Evolutionary conservation across 495 filamentous ascomycete species (phyloP).

Genomic region (Aspergillus saccharolyticus): DNA sequence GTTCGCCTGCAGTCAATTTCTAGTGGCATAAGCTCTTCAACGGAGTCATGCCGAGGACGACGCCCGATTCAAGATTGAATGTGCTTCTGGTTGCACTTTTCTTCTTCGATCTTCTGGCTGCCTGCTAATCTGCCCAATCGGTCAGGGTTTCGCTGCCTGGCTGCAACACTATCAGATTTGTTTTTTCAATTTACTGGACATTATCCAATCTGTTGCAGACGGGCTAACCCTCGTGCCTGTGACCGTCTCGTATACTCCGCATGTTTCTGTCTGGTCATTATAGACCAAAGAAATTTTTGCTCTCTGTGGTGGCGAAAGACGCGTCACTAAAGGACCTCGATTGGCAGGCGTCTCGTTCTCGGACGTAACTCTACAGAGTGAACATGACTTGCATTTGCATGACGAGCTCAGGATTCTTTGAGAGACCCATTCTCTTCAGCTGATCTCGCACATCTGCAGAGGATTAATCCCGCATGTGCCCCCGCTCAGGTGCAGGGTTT

Average conservation of each 20-base stretch:
- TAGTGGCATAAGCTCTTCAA: slow-evolving; percentile 20
- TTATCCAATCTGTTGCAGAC: slow-evolving; percentile 13
- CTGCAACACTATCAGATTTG: slow-evolving; percentile 25
- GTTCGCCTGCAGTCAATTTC: slow-evolving; percentile 7
- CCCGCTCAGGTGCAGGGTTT: slow-evolving; percentile 43
- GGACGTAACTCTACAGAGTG: slow-evolving; percentile 12
- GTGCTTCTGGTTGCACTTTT: slow-evolving; percentile 11
- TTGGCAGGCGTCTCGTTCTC: slow-evolving; percentile 29
- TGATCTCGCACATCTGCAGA: slow-evolving; percentile 46
- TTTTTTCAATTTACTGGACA: slow-evolving; percentile 11
- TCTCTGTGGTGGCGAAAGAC: slow-evolving; percentile 23
- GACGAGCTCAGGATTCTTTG: slow-evolving; percentile 21
- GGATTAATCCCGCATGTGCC: slow-evolving; percentile 41
- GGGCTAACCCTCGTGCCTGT: slow-evolving; percentile 18
- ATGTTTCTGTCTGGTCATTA: slow-evolving; percentile 20
- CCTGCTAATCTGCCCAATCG: slow-evolving; percentile 16
- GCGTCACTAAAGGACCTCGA: slow-evolving; percentile 32
- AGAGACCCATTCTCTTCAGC: slow-evolving; percentile 38
- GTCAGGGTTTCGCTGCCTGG: slow-evolving; percentile 21
- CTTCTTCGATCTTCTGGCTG: slow-evolving; percentile 11
- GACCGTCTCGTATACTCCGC: slow-evolving; percentile 20
- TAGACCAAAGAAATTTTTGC: slow-evolving; percentile 14
- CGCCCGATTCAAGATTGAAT: slow-evolving; percentile 5
- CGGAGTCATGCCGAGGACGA: slow-evolving; percentile 11
- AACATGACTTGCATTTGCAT: slow-evolving; percentile 21